Evolutionary conservation across 2,329 filamentous ascomycete genomes (phyloP).

Genomic region (Harringtonia aguacate): DNA sequence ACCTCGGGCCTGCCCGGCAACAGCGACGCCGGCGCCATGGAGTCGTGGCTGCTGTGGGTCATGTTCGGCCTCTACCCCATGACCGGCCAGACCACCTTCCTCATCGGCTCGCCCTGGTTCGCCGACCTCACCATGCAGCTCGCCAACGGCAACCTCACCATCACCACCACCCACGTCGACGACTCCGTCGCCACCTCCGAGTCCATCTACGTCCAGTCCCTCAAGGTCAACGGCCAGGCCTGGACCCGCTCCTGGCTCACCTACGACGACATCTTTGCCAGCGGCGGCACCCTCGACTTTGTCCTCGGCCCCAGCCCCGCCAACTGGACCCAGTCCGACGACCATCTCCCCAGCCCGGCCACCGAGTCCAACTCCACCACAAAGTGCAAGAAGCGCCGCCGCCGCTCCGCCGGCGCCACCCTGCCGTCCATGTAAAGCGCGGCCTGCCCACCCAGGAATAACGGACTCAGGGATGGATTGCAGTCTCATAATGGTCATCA

Average conservation of each 20-base stretch:
- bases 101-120: constrained; percentile 56
- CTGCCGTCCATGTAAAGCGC: no score
- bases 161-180: constrained; percentile 35
- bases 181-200: constrained; percentile 13
- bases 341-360: constrained; percentile 35
- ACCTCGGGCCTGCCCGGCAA: constrained; percentile 55
- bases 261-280: constrained; percentile 55
- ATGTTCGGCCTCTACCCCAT: constrained; percentile 60
- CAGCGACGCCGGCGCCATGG: constrained; percentile 62
- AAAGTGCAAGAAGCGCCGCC: not conserved
- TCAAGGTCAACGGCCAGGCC: constrained; percentile 50
- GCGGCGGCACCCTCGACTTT: constrained; percentile 54
- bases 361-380: not conserved
- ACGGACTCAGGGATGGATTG: no score
- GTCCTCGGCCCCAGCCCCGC: constrained; percentile 42
- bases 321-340: constrained; percentile 45
- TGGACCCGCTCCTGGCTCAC: constrained; percentile 57
- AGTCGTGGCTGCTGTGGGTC: constrained; percentile 58
- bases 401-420: no score
- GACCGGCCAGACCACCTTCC: constrained; percentile 57
- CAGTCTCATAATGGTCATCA: no score
- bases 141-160: constrained; percentile 33
- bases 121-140: constrained; percentile 47
- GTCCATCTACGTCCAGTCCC: constrained; percentile 51
- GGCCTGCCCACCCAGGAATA: no score